Conservation (phyloP, 139 green algal genomes). For the Micractinium conductrix region DNA sequence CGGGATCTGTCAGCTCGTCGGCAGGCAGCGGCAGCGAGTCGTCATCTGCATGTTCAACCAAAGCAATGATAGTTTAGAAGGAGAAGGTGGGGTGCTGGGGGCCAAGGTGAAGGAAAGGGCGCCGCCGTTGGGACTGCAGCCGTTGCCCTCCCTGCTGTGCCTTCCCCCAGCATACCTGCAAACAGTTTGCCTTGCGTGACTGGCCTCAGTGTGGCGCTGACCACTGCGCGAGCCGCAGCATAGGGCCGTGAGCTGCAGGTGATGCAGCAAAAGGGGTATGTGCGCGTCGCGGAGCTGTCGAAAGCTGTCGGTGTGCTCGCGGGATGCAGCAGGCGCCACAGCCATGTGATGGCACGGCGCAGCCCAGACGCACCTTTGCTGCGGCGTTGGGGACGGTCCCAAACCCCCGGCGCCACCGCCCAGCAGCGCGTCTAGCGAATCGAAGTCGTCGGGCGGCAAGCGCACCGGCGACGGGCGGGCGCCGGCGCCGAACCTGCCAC, state of each 20-base stretch:
- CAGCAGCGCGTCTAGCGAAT: slow-evolving; percentile 34
- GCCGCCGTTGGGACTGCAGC: no score
- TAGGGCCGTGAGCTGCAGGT: slow-evolving; percentile 17
- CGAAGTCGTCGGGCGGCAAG: not conserved
- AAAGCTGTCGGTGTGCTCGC: not conserved
- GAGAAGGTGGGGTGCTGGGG: no score
- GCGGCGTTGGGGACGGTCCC: not conserved
- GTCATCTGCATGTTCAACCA: slow-evolving; percentile 13
- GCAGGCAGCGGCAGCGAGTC: slow-evolving; percentile 18
- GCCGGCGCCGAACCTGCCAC: no score
- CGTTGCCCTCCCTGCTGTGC: no score
- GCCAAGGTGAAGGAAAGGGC: no score
- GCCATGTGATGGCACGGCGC: no score
- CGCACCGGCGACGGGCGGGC: not conserved
- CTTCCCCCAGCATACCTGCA: no score
- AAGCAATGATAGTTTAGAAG: no score
- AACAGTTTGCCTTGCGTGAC: slow-evolving; percentile 1
- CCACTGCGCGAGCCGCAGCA: no score
- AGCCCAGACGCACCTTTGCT: not conserved
- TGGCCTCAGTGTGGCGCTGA: not conserved
- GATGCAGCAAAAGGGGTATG: no score
- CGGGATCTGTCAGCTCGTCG: not conserved
- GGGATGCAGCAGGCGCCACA: not conserved
- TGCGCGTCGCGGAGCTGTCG: no score
- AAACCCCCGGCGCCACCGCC: not conserved